Percentiles rank a stretch among this genome's conserved stretches.
Evolutionary conservation across 345 rosid genomes (phyloP).

Genomic region (Heritiera fomes): DNA sequence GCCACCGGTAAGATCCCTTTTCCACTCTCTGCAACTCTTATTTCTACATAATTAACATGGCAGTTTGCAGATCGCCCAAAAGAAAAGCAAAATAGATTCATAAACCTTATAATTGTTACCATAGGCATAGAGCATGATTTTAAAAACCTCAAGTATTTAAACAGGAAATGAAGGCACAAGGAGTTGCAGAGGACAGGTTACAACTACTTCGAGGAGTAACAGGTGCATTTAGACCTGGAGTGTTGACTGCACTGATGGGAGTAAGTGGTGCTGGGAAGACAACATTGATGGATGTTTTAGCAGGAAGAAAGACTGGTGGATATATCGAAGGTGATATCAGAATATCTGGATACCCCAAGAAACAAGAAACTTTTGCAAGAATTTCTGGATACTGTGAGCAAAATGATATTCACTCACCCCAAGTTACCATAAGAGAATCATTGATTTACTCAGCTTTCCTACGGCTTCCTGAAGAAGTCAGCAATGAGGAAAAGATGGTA

Average conservation of each 20-base stretch:
- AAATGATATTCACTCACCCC: conserved; percentile 86
- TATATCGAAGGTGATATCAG: conserved; percentile 82
- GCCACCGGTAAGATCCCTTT: conserved; percentile 42
- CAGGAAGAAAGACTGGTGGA: conserved; percentile 91
- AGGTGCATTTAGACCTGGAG: conserved; percentile 88
- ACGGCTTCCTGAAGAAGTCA: conserved; percentile 72
- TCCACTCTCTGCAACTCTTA: not conserved
- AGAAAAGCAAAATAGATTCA: not conserved
- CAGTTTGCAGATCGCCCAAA: not conserved
- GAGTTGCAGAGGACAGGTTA: conserved; percentile 63
- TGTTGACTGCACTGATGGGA: conserved; percentile 93
- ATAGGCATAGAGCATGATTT: conserved; percentile 9
- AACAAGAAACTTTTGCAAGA: conserved; percentile 92
- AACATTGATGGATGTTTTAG: conserved; percentile 93
- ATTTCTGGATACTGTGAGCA: conserved; percentile 94
- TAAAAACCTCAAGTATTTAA: not conserved
- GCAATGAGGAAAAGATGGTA: conserved; percentile 77
- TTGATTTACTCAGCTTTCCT: conserved; percentile 89
- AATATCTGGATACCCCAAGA: conserved; percentile 83
- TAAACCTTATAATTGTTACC: not conserved
- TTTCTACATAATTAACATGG: not conserved
- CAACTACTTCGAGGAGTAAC: conserved; percentile 76
- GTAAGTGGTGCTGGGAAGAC: conserved; percentile 99
- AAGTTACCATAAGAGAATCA: conserved; percentile 82
- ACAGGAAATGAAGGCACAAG: conserved; percentile 92